Base-by-base conservation (phyloP, 1,284 basidiomycete genomes). In the Fomitopsis palustris region DNA sequence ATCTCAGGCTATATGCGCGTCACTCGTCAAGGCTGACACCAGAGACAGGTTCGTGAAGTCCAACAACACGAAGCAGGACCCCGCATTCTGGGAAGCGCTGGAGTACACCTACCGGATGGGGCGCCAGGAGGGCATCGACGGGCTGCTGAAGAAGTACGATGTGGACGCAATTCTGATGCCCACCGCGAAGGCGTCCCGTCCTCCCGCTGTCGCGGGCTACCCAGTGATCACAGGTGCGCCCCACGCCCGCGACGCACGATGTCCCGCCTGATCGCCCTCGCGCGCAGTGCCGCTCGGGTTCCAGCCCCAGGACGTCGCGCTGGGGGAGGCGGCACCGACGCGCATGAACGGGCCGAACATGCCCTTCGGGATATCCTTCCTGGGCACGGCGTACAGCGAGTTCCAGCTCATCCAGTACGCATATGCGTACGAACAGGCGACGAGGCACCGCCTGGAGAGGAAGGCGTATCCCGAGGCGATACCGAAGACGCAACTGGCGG, bases 391-490 rank as follows among this genome's bases (percentile, higher is more conserved):
- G 10, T 83, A 76, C 66, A 79, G 76, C 66, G 81, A 84, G 62
- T 77, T 77, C 55, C 65, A 77, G 38, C 69, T 84, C 55, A 73
- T 84, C 29, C 66, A 74, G 4, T 78, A 75, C 56, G 83, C 80
- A 23, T 83, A 80, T 65, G 81, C 81, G 16, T 84, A 79, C 60
- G 83, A 85, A 69, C 81, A 84, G 64, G 77, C 77, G 27, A 85
- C 82, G 4, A 75, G 77, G 37, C 49, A 52, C n/a, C 43, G 55
- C 21, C 55, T 56, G 25, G 69, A 73, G 64, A 69, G 75, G 38
- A 74, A 65, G 43, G 79, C 82, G 23, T 82, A 77, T 61, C 62
- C 72, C 3, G 75, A 62, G 5, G 83, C 82, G 9, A 77, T 77
- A 56, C 82, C 83, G 8, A 74, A 72, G 63, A 82, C 80, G 31